These are phyloP conservation scores for Candida mattraensis DNA, from an alignment of 805 yeast species.

Conservation along the genomic window DNA sequence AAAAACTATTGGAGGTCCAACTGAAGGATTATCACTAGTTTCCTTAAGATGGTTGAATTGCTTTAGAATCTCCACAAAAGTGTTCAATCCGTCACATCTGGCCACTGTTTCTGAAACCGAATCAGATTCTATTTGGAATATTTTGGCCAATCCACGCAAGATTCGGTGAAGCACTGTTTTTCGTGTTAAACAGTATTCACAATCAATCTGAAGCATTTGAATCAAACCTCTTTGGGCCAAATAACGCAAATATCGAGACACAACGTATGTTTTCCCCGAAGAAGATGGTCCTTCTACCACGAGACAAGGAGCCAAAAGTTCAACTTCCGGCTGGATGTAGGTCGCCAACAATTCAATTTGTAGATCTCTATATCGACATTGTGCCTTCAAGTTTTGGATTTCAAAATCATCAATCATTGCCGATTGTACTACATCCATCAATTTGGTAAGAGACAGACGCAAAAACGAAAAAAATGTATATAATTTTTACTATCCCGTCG, in stretches of 20 bases:
- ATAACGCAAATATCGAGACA: slow-evolving; percentile 33
- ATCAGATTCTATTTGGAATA: slow-evolving; percentile 8
- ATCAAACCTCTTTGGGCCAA: slow-evolving; percentile 21
- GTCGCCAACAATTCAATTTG: slow-evolving; percentile 39
- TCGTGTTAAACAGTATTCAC: slow-evolving; percentile 46
- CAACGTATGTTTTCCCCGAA: slow-evolving; percentile 46
- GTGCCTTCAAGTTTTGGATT: slow-evolving; percentile 3
- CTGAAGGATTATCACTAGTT: neutral
- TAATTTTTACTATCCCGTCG: neutral
- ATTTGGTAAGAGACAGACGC: no score
- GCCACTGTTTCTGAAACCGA: slow-evolving; percentile 19
- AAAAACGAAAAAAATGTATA: neutral
- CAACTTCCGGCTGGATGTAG: slow-evolving; percentile 33
- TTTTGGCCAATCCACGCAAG: slow-evolving; percentile 31
- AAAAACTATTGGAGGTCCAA: slow-evolving; percentile 39
- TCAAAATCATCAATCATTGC: no score
- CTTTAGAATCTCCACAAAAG: slow-evolving; percentile 42
- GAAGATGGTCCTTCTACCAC: slow-evolving; percentile 50
- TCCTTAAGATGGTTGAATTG: slow-evolving; percentile 27
- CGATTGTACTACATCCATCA: no score
- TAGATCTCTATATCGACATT: slow-evolving; percentile 29
- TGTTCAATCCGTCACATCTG: slow-evolving; percentile 42
- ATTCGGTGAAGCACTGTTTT: slow-evolving; percentile 43
- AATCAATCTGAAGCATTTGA: slow-evolving; percentile 35
- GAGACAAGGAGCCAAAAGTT: slow-evolving; percentile 36